Evolutionary conservation across 495 filamentous ascomycete genomes (phyloP).

Genomic region (Penicillium atrosanguineum): DNA sequence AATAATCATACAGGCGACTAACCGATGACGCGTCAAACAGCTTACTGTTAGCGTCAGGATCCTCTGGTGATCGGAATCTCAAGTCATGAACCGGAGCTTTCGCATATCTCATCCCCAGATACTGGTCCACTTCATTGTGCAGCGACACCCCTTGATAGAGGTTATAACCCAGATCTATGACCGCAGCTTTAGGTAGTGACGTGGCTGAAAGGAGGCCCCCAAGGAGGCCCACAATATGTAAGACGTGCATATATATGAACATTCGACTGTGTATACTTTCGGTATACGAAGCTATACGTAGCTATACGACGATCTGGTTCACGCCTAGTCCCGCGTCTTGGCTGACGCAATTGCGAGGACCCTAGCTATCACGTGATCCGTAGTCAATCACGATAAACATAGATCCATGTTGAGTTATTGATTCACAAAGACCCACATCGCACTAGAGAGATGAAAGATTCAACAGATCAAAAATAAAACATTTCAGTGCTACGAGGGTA

Average conservation of each 20-base stretch:
- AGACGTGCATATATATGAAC: constrained; percentile 1
- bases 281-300: not conserved
- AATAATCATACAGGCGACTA: not conserved
- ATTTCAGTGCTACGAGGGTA: too few species aligned
- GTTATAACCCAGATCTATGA: constrained; percentile 39
- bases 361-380: not conserved
- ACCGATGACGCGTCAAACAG: constrained; percentile 42
- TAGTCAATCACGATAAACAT: too few species aligned
- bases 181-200: constrained; percentile 6
- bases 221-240: constrained; percentile 8
- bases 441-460: too few species aligned
- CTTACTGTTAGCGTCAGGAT: constrained; percentile 35
- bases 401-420: too few species aligned
- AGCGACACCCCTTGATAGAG: constrained; percentile 34
- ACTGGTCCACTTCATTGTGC: constrained; percentile 50
- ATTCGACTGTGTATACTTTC: not conserved
- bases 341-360: not conserved
- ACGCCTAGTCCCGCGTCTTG: not conserved
- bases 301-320: not conserved
- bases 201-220: constrained; percentile 8
- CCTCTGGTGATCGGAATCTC: constrained; percentile 52
- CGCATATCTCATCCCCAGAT: constrained; percentile 60
- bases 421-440: too few species aligned
- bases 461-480: too few species aligned
- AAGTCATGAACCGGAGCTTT: constrained; percentile 51